Evolutionary conservation across 2,329 filamentous ascomycete species (phyloP), one percentile per base, ranked within the genome.

Genomic region (Cladosporium sp.): DNA sequence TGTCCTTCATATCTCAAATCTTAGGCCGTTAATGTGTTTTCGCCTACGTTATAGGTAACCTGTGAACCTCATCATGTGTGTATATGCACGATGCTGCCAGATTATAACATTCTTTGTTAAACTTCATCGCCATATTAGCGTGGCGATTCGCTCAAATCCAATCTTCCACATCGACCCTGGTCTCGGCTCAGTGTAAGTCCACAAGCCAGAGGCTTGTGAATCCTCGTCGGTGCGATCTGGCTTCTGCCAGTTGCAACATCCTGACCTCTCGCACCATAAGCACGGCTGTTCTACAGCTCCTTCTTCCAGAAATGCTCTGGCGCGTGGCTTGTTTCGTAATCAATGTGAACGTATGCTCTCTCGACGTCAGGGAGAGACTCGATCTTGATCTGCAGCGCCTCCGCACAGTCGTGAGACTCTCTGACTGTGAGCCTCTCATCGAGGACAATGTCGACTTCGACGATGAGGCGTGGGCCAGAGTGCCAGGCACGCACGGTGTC

Each of bases 361-460:
- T 97, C 94, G 9, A 97, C 87, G 70, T 96, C 88, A 0, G 94
- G 93, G 62, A 99, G 74, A 57, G 87, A 89, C 80, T 99, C 94
- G 2, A 97, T 80, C 78, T 97, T 97, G 61, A 89, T 89, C 79
- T 99, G 94, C 66, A 99, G 79, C 66, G 88, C 91, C 75, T 99
- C 94, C 0, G 94, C 93, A 12, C 97, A 84, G 69, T 99, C 94
- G 72, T 99, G 94, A 0, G 91, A 94, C 53, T 86, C 86, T 61
- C 83, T 80, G 15, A 99, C 81, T 1, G 85, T 84, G 56, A 86
- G 83, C 1, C 84, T 78, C 0, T 87, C 84, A 65, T 92, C 85
- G 91, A 97, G 96, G 67, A 97, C 93, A 56, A 97, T 86, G 70
- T 99, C 94, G 36, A 97, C 91, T 78, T 99, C 94, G 64, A 95